phyloP scores from a whole-genome alignment of 2,329 filamentous ascomycete genomes.

The Sporothrix protearum region DNA sequence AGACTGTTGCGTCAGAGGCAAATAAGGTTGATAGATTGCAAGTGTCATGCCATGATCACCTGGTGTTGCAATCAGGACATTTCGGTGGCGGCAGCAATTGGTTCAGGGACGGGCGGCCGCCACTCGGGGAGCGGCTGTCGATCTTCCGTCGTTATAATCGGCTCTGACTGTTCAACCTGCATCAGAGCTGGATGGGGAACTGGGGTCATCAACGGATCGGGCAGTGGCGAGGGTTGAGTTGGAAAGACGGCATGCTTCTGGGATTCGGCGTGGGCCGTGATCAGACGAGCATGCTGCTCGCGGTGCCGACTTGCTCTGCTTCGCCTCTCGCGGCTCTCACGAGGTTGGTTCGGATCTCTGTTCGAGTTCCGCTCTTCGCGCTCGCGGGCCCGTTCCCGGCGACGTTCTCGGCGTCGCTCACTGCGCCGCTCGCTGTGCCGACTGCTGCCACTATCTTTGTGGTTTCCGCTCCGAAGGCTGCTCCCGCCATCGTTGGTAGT shows the following conservation, averaged over 20 bases:
- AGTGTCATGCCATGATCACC: background rate
- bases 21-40: background rate
- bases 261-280: background rate
- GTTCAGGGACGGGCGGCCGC: background rate
- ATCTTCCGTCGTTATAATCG: background rate
- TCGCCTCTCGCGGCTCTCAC: background rate
- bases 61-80: background rate
- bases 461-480: background rate
- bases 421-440: background rate
- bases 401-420: background rate
- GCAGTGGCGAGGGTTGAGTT: background rate
- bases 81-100: background rate
- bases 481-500: background rate
- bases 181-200: conserved; percentile 5
- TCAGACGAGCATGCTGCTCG: background rate
- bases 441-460: background rate
- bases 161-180: background rate
- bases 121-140: background rate
- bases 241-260: background rate
- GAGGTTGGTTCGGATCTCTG: background rate
- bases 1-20: background rate
- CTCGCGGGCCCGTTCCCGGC: background rate
- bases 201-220: background rate
- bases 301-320: background rate
- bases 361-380: background rate